A percentile compares a stretch with the other conserved stretches of the same genome.
Evolutionary conservation across 2,329 filamentous ascomycete genomes (phyloP).

Genomic region (Tolypocladium nubicola): DNA sequence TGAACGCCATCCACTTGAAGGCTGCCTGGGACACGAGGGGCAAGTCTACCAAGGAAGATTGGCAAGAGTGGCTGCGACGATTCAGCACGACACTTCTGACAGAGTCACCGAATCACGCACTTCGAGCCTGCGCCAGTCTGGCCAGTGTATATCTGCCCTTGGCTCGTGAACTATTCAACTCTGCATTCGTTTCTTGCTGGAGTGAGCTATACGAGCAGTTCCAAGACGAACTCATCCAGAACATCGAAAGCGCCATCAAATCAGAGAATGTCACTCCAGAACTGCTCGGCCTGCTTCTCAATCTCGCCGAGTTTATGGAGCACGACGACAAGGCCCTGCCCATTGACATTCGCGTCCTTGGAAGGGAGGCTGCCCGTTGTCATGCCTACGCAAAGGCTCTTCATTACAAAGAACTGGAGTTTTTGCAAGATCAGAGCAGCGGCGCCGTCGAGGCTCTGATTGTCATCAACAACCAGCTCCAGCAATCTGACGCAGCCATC

Average conservation of each 20-base stretch:
- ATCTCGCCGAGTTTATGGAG: slow-evolving; percentile 98
- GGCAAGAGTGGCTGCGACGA: slow-evolving; percentile 96
- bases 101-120: slow-evolving; percentile 90
- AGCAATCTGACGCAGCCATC: slow-evolving; percentile 96
- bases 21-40: slow-evolving; percentile 94
- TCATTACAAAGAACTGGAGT: slow-evolving; percentile 98
- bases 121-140: slow-evolving; percentile 84
- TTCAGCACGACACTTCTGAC: slow-evolving; percentile 93
- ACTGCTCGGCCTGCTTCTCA: slow-evolving; percentile 84
- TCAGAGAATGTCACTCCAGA: slow-evolving; percentile 95
- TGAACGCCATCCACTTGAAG: slow-evolving; percentile 96
- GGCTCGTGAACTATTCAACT: slow-evolving; percentile 92
- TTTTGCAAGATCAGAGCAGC: slow-evolving; percentile 92
- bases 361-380: slow-evolving; percentile 89
- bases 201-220: slow-evolving; percentile 95
- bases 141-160: slow-evolving; percentile 87
- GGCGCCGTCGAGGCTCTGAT: slow-evolving; percentile 94
- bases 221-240: slow-evolving; percentile 89
- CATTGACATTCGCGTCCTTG: slow-evolving; percentile 91
- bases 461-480: slow-evolving; percentile 97
- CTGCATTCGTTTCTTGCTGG: slow-evolving; percentile 98
- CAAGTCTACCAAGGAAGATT: slow-evolving; percentile 96
- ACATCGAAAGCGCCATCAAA: slow-evolving; percentile 90
- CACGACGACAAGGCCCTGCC: slow-evolving; percentile 97
- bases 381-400: slow-evolving; percentile 97